Percentiles rank a stretch among this genome's conserved stretches.
phyloP scores from a whole-genome alignment of 257 asterid species.

The Sherardia arvensis region DNA sequence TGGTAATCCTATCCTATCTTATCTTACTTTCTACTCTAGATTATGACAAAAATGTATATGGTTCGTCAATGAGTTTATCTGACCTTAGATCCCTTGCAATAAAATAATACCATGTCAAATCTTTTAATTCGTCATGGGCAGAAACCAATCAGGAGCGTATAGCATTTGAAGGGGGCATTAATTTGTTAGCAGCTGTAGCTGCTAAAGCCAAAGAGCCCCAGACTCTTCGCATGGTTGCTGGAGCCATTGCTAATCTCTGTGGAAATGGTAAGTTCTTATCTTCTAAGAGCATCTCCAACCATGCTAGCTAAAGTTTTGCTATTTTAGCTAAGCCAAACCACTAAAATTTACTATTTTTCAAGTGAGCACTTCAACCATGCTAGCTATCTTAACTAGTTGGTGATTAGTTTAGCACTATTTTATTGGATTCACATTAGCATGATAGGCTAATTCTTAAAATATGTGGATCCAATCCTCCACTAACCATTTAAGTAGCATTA shows the following conservation, averaged over 20 bases:
- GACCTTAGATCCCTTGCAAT: neutral
- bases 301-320: too few relatives aligned
- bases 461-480: too few relatives aligned
- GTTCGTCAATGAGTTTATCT: neutral
- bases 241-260: conserved; percentile 83
- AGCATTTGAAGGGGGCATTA: conserved; percentile 65
- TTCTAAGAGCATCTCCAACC: too few relatives aligned
- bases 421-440: too few relatives aligned
- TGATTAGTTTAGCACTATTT: too few relatives aligned
- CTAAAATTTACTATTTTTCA: too few relatives aligned
- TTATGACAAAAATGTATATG: neutral
- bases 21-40: too few relatives aligned
- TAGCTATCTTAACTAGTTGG: too few relatives aligned
- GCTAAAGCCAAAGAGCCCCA: conserved; percentile 72
- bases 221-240: conserved; percentile 92
- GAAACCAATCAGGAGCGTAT: conserved; percentile 85
- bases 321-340: too few relatives aligned
- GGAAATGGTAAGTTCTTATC: conserved; percentile 52
- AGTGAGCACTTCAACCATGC: too few relatives aligned
- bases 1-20: conserved; percentile 29
- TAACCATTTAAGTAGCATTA: too few relatives aligned
- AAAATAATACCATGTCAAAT: conserved; percentile 1
- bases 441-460: too few relatives aligned
- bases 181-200: conserved; percentile 59
- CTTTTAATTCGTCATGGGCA: conserved; percentile 20